A percentile compares a stretch with the other conserved stretches of the same genome.
phyloP scores from a whole-genome alignment of 2,329 filamentous ascomycete species.

The Esteya vermicola region DNA sequence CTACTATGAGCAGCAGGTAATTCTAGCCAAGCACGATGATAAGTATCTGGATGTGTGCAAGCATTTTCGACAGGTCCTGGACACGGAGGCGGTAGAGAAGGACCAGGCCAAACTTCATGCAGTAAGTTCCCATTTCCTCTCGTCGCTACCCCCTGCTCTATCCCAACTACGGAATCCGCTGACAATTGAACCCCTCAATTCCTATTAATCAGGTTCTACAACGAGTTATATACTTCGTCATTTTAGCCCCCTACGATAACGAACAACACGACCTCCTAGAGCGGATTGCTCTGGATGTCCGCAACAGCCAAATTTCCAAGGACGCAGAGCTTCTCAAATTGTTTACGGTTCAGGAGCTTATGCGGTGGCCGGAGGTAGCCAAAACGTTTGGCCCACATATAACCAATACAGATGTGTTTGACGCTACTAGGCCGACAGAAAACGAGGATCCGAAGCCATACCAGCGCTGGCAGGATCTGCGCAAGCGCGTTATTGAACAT shows the following conservation, averaged over 20 bases:
- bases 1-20: conserved; percentile 97
- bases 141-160: no score
- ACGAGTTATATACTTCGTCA: conserved; percentile 93
- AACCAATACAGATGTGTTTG: conserved; percentile 81
- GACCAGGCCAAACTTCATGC: conserved; percentile 74
- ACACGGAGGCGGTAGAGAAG: conserved; percentile 89
- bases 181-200: neutral
- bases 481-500: conserved; percentile 98
- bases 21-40: conserved; percentile 86
- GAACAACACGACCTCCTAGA: conserved; percentile 96
- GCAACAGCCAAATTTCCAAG: conserved; percentile 61
- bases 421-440: conserved; percentile 44
- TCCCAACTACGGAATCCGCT: no score
- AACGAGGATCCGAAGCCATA: conserved; percentile 64
- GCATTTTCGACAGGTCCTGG: conserved; percentile 90
- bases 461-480: conserved; percentile 82
- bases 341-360: conserved; percentile 90
- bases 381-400: conserved; percentile 81
- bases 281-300: conserved; percentile 73
- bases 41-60: conserved; percentile 98
- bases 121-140: conserved; percentile 39
- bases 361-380: conserved; percentile 93
- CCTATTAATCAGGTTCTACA: conserved; percentile 55
- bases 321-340: conserved; percentile 83
- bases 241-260: conserved; percentile 93